These are phyloP conservation scores for Guadua angustifolia DNA, from an alignment of 176 grass and related monocot genomes.

Conservation along the genomic window DNA sequence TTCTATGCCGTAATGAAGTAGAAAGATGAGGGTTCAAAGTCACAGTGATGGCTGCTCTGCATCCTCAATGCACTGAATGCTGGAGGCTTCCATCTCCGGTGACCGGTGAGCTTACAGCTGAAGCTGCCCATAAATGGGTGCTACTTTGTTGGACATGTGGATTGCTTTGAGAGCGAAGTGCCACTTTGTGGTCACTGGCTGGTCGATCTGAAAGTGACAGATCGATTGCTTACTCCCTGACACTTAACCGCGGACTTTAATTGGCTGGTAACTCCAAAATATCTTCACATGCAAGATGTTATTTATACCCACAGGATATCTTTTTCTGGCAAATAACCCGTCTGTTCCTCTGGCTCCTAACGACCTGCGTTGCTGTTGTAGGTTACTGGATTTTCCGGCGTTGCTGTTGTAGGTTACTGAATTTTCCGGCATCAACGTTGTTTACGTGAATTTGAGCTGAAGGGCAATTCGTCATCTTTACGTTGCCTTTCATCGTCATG, in stretches of 20 bases:
- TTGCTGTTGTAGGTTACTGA: neutral
- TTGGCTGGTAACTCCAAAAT: neutral
- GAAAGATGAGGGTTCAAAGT: conserved; percentile 53
- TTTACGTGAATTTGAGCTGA: neutral
- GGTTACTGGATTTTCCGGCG: neutral
- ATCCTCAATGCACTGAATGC: conserved; percentile 53
- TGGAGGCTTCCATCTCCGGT: conserved; percentile 11
- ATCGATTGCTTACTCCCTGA: conserved; percentile 29
- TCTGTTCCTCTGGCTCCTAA: neutral
- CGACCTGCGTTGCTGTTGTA: neutral
- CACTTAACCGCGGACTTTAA: too few species aligned
- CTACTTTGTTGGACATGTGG: conserved; percentile 47
- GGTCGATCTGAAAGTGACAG: conserved; percentile 46
- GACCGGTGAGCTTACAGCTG: conserved; percentile 44
- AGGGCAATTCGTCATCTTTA: neutral
- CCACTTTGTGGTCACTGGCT: conserved; percentile 40
- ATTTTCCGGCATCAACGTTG: neutral
- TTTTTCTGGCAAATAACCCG: neutral
- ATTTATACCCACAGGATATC: neutral
- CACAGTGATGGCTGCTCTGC: conserved; percentile 56
- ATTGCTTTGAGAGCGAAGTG: conserved; percentile 44
- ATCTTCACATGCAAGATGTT: neutral
- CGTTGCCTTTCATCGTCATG: neutral
- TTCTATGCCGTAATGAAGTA: conserved; percentile 19
- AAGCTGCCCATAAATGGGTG: conserved; percentile 41